These are phyloP conservation scores for Colletotrichum tamarilloi DNA, from an alignment of 2,329 filamentous ascomycete species.

Conservation along the genomic window DNA sequence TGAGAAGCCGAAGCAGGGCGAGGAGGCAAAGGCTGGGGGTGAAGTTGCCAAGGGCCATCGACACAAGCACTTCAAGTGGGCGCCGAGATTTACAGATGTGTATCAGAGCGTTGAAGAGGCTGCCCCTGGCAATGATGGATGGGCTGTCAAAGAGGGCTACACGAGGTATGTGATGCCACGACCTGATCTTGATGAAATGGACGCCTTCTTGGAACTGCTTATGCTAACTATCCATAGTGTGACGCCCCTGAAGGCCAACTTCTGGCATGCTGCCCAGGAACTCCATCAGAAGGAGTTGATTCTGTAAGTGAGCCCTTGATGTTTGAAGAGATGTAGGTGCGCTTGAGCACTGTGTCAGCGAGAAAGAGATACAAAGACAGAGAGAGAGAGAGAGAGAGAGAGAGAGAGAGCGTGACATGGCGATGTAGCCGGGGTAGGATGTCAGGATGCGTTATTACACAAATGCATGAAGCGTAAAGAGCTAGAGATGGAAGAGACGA, in stretches of 20 bases:
- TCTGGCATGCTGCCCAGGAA: slow-evolving; percentile 78
- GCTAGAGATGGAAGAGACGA: neutral
- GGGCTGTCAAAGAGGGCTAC: slow-evolving; percentile 87
- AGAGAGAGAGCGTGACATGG: slow-evolving; percentile 16
- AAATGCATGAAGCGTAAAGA: neutral
- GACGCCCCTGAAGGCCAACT: slow-evolving; percentile 92
- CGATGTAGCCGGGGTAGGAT: slow-evolving; percentile 28
- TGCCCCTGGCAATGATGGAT: slow-evolving; percentile 88
- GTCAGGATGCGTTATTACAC: slow-evolving; percentile 14
- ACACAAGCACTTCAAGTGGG: slow-evolving; percentile 96
- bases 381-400: slow-evolving; percentile 14
- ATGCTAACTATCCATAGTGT: slow-evolving; percentile 66
- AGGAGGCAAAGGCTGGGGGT: slow-evolving; percentile 41
- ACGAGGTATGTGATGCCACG: slow-evolving; percentile 72
- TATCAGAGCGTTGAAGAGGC: slow-evolving; percentile 86
- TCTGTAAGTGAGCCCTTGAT: slow-evolving; percentile 74
- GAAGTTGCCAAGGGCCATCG: slow-evolving; percentile 59
- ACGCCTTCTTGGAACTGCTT: neutral
- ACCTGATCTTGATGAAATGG: slow-evolving; percentile 15
- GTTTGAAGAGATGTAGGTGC: neutral
- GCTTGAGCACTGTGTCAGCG: neutral
- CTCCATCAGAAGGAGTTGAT: slow-evolving; percentile 78
- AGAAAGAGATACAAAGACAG: neutral
- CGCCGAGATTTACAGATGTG: slow-evolving; percentile 87
- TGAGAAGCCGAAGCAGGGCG: slow-evolving; percentile 37